Evolutionary conservation across 116 monocot genomes (phyloP).

Genomic region (Posidonia oceanica): DNA sequence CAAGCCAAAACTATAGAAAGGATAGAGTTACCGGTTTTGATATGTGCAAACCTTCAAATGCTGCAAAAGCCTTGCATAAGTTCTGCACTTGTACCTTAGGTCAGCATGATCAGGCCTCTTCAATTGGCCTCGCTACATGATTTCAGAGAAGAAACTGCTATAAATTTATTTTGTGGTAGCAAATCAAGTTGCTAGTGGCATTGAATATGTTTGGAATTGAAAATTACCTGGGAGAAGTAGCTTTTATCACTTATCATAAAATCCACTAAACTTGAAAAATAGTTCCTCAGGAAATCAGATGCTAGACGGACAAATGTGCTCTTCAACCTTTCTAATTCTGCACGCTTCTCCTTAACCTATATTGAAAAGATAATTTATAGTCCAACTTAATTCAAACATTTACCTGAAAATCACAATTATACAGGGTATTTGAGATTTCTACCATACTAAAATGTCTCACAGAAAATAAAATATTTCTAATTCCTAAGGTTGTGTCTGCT

Average conservation of each 20-base stretch:
- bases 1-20: background rate
- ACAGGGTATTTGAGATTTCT: background rate
- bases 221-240: conserved; percentile 89
- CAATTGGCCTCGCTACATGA: conserved; percentile 74
- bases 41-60: conserved; percentile 65
- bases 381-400: background rate
- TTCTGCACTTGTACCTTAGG: conserved; percentile 91
- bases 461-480: background rate
- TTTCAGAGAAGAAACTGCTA: conserved; percentile 13
- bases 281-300: conserved; percentile 85
- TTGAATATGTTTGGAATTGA: background rate
- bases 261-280: conserved; percentile 90
- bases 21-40: background rate
- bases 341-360: conserved; percentile 88
- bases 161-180: background rate
- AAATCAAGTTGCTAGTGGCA: background rate
- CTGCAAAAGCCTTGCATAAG: conserved; percentile 90
- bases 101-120: conserved; percentile 99
- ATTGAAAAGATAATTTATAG: background rate
- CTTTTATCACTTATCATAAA: conserved; percentile 96
- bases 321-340: conserved; percentile 76
- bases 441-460: background rate
- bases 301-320: conserved; percentile 80
- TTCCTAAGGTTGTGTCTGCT: background rate
- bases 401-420: background rate